These are phyloP conservation scores for Xerocomellus dryophilus DNA, from an alignment of 768 basidiomycete species.

Conservation along the genomic window DNA sequence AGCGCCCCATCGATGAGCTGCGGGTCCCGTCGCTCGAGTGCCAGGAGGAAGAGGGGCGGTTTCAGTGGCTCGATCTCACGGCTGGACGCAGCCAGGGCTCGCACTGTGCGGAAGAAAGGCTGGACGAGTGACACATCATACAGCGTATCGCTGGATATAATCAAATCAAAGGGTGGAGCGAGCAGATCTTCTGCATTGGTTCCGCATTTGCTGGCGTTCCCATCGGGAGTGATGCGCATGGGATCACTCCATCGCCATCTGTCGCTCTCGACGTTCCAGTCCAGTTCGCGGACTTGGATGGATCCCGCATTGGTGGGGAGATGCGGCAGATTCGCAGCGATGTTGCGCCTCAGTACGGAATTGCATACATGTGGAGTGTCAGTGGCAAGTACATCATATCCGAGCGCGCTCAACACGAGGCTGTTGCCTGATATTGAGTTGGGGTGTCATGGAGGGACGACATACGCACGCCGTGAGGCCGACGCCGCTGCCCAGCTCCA, in stretches of 20 bases:
- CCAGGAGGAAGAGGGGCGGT: slow-evolving; percentile 36
- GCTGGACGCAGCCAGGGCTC: slow-evolving; percentile 41
- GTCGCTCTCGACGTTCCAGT: slow-evolving; percentile 61
- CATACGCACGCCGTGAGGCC: slow-evolving; percentile 69
- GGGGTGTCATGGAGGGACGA: background rate
- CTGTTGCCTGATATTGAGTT: slow-evolving; percentile 30
- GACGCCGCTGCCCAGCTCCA: slow-evolving; percentile 83
- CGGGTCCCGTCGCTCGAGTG: slow-evolving; percentile 79
- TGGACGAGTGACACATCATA: slow-evolving; percentile 58
- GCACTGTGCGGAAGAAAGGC: slow-evolving; percentile 70
- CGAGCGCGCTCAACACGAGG: slow-evolving; percentile 62
- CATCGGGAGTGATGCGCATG: slow-evolving; percentile 36
- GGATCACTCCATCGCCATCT: slow-evolving; percentile 52
- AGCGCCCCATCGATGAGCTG: slow-evolving; percentile 57
- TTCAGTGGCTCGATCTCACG: background rate
- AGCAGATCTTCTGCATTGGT: slow-evolving; percentile 28
- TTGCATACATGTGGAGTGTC: slow-evolving; percentile 64
- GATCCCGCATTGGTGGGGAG: slow-evolving; percentile 38
- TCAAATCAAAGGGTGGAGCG: slow-evolving; percentile 66
- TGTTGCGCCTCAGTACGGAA: slow-evolving; percentile 61
- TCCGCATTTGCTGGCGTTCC: slow-evolving; percentile 18
- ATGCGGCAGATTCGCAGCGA: slow-evolving; percentile 43
- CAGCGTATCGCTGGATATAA: slow-evolving; percentile 81
- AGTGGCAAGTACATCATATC: slow-evolving; percentile 75
- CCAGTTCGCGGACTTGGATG: slow-evolving; percentile 62